Conservation (phyloP, 805 yeast species). For the Teunomyces stri region DNA sequence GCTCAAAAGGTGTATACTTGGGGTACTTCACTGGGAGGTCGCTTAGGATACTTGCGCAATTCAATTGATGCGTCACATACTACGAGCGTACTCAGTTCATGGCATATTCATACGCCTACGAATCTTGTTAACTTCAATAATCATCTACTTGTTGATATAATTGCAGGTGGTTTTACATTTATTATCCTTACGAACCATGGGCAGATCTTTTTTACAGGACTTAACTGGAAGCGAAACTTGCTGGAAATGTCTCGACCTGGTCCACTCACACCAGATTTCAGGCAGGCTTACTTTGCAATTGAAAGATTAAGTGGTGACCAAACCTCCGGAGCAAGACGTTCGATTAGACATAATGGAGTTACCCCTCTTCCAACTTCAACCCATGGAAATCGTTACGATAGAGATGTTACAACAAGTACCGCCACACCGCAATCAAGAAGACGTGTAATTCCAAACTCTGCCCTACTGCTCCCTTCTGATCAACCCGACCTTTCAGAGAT, state of each 20-base stretch:
- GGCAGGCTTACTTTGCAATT: constrained; percentile 10
- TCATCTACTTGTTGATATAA: constrained; percentile 42
- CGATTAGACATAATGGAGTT: constrained; percentile 10
- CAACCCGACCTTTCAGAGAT: not conserved
- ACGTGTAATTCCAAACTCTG: constrained; percentile 15
- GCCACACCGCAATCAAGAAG: constrained; percentile 9
- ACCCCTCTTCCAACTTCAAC: constrained; percentile 3
- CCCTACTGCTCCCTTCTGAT: constrained; percentile 23
- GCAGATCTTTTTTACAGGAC: constrained; percentile 53
- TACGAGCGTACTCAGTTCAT: constrained; percentile 12
- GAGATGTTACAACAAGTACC: not conserved
- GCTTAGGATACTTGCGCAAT: constrained; percentile 44
- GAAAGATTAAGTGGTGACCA: not conserved
- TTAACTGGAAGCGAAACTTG: constrained; percentile 19
- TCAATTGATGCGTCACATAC: constrained; percentile 24
- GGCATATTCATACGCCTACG: constrained; percentile 38
- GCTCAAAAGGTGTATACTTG: constrained; percentile 47
- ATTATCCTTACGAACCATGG: constrained; percentile 58
- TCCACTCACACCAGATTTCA: constrained; percentile 16
- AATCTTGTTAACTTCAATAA: constrained; percentile 34
- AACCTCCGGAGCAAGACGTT: constrained; percentile 6
- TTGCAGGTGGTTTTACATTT: constrained; percentile 66
- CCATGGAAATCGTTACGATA: constrained; percentile 10
- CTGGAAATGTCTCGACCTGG: constrained; percentile 25
- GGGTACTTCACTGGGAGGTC: constrained; percentile 44